Percentiles rank a stretch among this genome's conserved stretches.
These are phyloP conservation scores for Cercospora sp. DNA, from an alignment of 2,329 filamentous ascomycete genomes.

Conservation along the genomic window DNA sequence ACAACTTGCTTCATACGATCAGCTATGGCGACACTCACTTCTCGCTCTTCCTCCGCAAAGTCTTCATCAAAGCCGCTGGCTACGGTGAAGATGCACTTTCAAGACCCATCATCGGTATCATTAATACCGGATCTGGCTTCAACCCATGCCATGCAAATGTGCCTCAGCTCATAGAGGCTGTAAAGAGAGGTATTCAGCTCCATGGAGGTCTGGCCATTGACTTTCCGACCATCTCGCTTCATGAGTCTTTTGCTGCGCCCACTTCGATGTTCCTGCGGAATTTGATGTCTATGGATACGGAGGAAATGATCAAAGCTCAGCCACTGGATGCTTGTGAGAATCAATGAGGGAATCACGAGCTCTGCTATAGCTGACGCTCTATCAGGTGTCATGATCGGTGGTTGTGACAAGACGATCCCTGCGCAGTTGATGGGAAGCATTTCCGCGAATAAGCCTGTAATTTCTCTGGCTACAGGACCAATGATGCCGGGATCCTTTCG, in stretches of 20 bases:
- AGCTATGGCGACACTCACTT: slow-evolving; percentile 74
- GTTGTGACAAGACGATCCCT: slow-evolving; percentile 73
- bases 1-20: slow-evolving; percentile 40
- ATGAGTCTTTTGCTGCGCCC: slow-evolving; percentile 67
- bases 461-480: slow-evolving; percentile 69
- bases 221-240: slow-evolving; percentile 71
- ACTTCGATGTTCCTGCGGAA: slow-evolving; percentile 76
- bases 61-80: slow-evolving; percentile 74
- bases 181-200: slow-evolving; percentile 66
- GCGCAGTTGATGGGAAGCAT: slow-evolving; percentile 75
- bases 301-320: slow-evolving; percentile 74
- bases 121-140: slow-evolving; percentile 71
- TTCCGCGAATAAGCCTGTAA: slow-evolving; percentile 69
- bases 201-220: slow-evolving; percentile 68
- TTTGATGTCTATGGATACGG: slow-evolving; percentile 76
- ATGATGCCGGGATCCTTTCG: slow-evolving; percentile 72
- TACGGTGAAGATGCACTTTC: slow-evolving; percentile 71
- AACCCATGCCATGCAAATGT: slow-evolving; percentile 74
- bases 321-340: slow-evolving; percentile 61
- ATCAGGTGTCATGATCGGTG: slow-evolving; percentile 42
- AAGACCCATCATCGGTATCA: slow-evolving; percentile 70
- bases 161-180: slow-evolving; percentile 69
- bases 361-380: neutral
- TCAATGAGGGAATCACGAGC: too few relatives aligned
- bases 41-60: slow-evolving; percentile 71